Evolutionary conservation across 345 rosid species (phyloP).

Genomic region (Aethionema arabicum): DNA sequence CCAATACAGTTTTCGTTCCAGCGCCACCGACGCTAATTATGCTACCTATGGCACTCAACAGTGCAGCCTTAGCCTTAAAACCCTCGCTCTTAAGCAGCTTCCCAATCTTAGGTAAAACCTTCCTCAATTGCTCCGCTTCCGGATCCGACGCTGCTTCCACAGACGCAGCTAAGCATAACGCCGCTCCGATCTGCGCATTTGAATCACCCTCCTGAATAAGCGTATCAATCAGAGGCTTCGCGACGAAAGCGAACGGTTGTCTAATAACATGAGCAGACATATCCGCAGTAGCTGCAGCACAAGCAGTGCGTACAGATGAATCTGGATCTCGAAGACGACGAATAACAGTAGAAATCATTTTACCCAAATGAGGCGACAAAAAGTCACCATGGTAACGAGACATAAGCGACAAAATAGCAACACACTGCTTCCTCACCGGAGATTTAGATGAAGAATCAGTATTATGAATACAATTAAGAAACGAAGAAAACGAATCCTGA

Average conservation of each 20-base stretch:
- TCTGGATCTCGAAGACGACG: slow-evolving; percentile 93
- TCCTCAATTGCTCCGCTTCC: slow-evolving; percentile 65
- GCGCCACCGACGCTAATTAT: slow-evolving; percentile 68
- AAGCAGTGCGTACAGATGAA: slow-evolving; percentile 84
- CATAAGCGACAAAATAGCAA: slow-evolving; percentile 58
- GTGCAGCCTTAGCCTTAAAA: slow-evolving; percentile 71
- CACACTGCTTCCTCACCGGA: slow-evolving; percentile 87
- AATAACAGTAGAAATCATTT: slow-evolving; percentile 72
- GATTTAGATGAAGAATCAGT: slow-evolving; percentile 77
- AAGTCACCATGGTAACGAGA: slow-evolving; percentile 72
- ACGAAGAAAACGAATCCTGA: slow-evolving; percentile 65
- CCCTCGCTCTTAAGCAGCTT: slow-evolving; percentile 67
- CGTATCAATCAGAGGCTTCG: slow-evolving; percentile 68
- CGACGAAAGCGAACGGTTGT: slow-evolving; percentile 59
- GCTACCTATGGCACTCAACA: slow-evolving; percentile 69
- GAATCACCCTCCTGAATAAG: slow-evolving; percentile 65
- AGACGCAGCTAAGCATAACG: slow-evolving; percentile 80
- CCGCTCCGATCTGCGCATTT: slow-evolving; percentile 87
- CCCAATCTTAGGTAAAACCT: slow-evolving; percentile 69
- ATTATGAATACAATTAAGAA: slow-evolving; percentile 68
- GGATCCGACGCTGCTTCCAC: slow-evolving; percentile 78
- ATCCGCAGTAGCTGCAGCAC: slow-evolving; percentile 70
- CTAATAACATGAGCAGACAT: slow-evolving; percentile 62
- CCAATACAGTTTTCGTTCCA: slow-evolving; percentile 52
- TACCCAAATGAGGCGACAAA: slow-evolving; percentile 69